phyloP scores from a whole-genome alignment of 257 asterid genomes.

The Solanum rostratum region DNA sequence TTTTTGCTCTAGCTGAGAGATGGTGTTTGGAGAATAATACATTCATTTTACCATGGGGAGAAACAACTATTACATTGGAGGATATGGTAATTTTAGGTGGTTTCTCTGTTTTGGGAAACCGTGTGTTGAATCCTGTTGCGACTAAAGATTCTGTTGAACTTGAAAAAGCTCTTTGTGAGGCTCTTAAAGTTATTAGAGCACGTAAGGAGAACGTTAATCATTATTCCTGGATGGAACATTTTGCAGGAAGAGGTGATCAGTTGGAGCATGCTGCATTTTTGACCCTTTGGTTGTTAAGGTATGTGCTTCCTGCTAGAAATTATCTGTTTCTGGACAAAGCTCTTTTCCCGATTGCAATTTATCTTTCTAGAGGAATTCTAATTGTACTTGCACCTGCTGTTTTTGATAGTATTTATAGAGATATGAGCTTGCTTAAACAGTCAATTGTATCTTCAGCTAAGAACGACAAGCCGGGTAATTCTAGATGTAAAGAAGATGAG shows the following conservation, averaged over 20 bases:
- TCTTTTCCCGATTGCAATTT: conserved; percentile 14
- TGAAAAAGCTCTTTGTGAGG: too few relatives aligned
- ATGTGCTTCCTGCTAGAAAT: background rate
- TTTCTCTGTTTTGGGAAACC: conserved; percentile 23
- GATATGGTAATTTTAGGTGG: conserved; percentile 27
- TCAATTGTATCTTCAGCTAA: background rate
- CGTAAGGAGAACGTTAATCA: background rate
- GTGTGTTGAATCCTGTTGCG: background rate
- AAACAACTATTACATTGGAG: conserved; percentile 30
- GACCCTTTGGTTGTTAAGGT: conserved; percentile 19
- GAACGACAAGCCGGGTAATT: background rate
- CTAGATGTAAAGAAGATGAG: background rate
- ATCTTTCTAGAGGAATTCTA: conserved; percentile 8
- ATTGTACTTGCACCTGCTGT: conserved; percentile 26
- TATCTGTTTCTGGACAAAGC: background rate
- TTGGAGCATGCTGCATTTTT: conserved; percentile 23
- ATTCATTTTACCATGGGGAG: conserved; percentile 32
- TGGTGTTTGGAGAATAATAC: conserved; percentile 5
- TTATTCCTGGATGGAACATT: conserved; percentile 1
- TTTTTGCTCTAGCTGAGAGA: too few relatives aligned
- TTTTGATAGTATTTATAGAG: conserved; percentile 6
- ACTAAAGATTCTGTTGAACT: background rate
- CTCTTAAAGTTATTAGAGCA: background rate
- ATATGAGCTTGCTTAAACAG: background rate
- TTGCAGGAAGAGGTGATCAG: background rate